Percentiles rank a stretch among this genome's conserved stretches.
Conservation (phyloP, 2,329 filamentous ascomycete species). For the Colletotrichum euphorbiae region DNA sequence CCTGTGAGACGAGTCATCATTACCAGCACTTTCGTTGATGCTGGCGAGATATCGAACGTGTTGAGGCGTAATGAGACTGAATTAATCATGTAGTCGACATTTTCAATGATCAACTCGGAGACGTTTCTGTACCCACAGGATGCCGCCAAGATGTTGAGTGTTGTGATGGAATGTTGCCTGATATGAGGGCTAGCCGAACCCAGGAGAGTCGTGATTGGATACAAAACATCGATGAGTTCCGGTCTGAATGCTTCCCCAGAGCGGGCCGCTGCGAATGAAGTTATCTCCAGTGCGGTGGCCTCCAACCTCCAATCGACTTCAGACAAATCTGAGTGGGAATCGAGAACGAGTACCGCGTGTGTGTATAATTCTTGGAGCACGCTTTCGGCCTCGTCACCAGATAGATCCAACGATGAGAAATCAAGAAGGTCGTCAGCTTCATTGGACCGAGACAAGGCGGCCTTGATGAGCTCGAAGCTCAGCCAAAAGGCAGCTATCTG, state of each 20-base stretch:
- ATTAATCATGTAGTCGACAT: slow-evolving; percentile 97
- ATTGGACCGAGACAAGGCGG: slow-evolving; percentile 61
- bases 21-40: slow-evolving; percentile 87
- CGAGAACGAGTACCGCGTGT: slow-evolving; percentile 72
- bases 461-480: slow-evolving; percentile 76
- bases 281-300: slow-evolving; percentile 83
- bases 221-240: slow-evolving; percentile 91
- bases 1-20: slow-evolving; percentile 96
- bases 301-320: slow-evolving; percentile 76
- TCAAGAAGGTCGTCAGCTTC: slow-evolving; percentile 76
- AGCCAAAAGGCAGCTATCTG: slow-evolving; percentile 85
- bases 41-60: slow-evolving; percentile 90
- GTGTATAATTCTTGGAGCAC: slow-evolving; percentile 75
- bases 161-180: slow-evolving; percentile 83
- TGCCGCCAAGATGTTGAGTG: slow-evolving; percentile 81
- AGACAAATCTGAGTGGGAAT: slow-evolving; percentile 62
- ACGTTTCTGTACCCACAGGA: slow-evolving; percentile 81
- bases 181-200: slow-evolving; percentile 76
- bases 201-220: slow-evolving; percentile 89
- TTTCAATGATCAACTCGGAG: slow-evolving; percentile 84
- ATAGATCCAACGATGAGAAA: slow-evolving; percentile 55
- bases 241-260: slow-evolving; percentile 77
- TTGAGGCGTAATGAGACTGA: slow-evolving; percentile 90
- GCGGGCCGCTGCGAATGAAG: slow-evolving; percentile 79
- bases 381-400: slow-evolving; percentile 56